phyloP scores from a whole-genome alignment of 2,329 filamentous ascomycete genomes.

The Alternaria sp. region DNA sequence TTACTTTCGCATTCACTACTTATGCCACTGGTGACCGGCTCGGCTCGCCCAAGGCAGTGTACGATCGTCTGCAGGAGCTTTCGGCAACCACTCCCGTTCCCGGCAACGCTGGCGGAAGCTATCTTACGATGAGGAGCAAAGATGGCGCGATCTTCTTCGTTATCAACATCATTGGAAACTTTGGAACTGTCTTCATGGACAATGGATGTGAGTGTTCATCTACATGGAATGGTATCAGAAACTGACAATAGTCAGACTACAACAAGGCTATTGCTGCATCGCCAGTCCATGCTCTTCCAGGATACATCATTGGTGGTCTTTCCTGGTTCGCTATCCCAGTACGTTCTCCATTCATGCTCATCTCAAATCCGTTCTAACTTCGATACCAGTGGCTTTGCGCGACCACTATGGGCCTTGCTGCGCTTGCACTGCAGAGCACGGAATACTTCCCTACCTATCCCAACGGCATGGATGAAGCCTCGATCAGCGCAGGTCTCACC shows the following conservation, averaged over 20 bases:
- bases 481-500: constrained; percentile 37
- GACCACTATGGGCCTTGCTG: constrained; percentile 55
- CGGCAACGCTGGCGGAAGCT: constrained; percentile 78
- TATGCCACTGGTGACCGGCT: constrained; percentile 76
- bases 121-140: constrained; percentile 83
- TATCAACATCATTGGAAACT: constrained; percentile 87
- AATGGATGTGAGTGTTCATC: constrained; percentile 65
- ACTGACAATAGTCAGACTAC: constrained; percentile 56
- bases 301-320: constrained; percentile 55
- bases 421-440: constrained; percentile 51
- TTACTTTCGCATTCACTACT: constrained; percentile 81
- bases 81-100: constrained; percentile 72
- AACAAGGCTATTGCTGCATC: constrained; percentile 91
- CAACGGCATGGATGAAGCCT: constrained; percentile 29
- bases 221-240: neutral
- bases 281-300: constrained; percentile 83
- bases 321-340: constrained; percentile 56
- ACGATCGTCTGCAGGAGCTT: constrained; percentile 76
- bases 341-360: neutral
- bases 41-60: constrained; percentile 77
- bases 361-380: no score
- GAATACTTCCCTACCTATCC: constrained; percentile 54
- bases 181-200: constrained; percentile 82
- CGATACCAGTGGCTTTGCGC: constrained; percentile 49
- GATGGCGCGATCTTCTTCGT: constrained; percentile 89